Conservation (phyloP, 2,329 filamentous ascomycete genomes). For the Rhinocladiella mackenziei region DNA sequence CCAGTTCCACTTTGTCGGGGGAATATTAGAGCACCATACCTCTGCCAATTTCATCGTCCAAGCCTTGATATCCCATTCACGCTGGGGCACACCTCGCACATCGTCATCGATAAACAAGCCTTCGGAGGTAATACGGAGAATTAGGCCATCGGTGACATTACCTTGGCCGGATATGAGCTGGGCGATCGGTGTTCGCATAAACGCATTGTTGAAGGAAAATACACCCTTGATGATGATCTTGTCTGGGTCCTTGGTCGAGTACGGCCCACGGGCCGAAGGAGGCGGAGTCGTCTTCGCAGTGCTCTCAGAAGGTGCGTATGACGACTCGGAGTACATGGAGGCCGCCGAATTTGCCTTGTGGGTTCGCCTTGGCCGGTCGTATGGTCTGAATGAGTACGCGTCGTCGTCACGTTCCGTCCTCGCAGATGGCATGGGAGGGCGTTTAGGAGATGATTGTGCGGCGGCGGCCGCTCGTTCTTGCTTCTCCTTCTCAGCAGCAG, state of each 20-base stretch:
- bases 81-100: conserved; percentile 80
- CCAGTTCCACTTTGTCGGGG: conserved; percentile 28
- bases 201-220: conserved; percentile 86
- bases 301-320: conserved; percentile 78
- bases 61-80: conserved; percentile 97
- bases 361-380: conserved; percentile 62
- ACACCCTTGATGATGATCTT: conserved; percentile 96
- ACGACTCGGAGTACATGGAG: conserved; percentile 75
- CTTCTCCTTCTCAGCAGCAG: conserved; percentile 28
- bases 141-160: conserved; percentile 83
- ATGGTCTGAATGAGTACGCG: conserved; percentile 70
- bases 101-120: conserved; percentile 98
- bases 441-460: conserved; percentile 33
- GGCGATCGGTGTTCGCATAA: conserved; percentile 81
- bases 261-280: conserved; percentile 70
- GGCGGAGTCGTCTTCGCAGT: conserved; percentile 81
- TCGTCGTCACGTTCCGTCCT: conserved; percentile 52
- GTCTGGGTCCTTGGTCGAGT: conserved; percentile 83
- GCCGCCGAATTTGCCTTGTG: conserved; percentile 61
- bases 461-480: conserved; percentile 55
- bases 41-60: conserved; percentile 95
- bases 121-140: conserved; percentile 87
- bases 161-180: conserved; percentile 82
- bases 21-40: conserved; percentile 66
- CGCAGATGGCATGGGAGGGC: conserved; percentile 36